Evolutionary conservation across 805 yeast genomes (phyloP).

Genomic region (Hanseniaspora occidentalis): DNA sequence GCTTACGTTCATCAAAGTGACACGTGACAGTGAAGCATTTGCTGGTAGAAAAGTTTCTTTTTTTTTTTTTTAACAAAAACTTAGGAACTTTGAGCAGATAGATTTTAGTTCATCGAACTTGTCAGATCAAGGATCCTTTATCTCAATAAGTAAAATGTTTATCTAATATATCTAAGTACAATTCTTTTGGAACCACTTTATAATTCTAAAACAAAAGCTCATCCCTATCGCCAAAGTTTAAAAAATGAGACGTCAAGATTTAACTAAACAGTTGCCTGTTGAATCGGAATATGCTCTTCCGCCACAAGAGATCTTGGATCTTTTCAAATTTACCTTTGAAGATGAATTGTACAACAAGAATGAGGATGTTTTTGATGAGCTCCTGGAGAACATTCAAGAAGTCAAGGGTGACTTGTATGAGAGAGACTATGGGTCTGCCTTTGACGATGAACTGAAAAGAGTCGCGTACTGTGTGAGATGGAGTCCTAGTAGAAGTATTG

Average conservation of each 20-base stretch:
- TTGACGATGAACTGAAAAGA: conserved; percentile 47
- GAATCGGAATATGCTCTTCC: conserved; percentile 16
- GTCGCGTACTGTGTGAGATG: conserved; percentile 74
- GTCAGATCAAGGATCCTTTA: too few relatives aligned
- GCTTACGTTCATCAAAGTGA: too few relatives aligned
- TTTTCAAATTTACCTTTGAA: conserved; percentile 19
- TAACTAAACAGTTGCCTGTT: conserved; percentile 13
- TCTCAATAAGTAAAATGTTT: too few relatives aligned
- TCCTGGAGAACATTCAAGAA: conserved; percentile 35
- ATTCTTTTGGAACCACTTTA: too few relatives aligned
- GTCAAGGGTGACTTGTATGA: conserved; percentile 62
- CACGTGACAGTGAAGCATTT: too few relatives aligned
- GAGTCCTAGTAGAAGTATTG: conserved; percentile 74
- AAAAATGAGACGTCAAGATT: too few relatives aligned
- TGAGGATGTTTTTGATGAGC: conserved; percentile 8
- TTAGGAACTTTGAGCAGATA: too few relatives aligned
- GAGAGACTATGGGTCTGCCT: conserved; percentile 60
- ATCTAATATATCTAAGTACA: too few relatives aligned
- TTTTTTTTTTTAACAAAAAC: too few relatives aligned
- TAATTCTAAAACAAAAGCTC: neutral
- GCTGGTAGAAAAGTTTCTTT: too few relatives aligned
- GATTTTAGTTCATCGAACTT: too few relatives aligned
- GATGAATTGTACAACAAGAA: conserved; percentile 14
- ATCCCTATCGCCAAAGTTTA: neutral
- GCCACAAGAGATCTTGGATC: conserved; percentile 20